phyloP scores from a whole-genome alignment of 2,329 filamentous ascomycete genomes.

The Penicillium sclerotiorum region DNA sequence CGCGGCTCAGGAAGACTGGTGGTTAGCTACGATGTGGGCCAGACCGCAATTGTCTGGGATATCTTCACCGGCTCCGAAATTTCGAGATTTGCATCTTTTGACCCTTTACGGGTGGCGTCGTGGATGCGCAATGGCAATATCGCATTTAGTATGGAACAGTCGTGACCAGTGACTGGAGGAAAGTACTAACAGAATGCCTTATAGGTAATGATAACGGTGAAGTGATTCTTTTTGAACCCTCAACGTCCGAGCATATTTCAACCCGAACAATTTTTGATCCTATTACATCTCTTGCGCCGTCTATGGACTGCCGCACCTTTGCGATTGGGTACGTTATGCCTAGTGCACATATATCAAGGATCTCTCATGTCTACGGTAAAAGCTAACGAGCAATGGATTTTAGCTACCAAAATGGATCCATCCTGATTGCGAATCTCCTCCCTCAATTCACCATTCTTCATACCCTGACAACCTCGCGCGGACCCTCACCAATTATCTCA shows the following conservation, averaged over 20 bases:
- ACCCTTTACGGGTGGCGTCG: slow-evolving; percentile 77
- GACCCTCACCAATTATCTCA: slow-evolving; percentile 83
- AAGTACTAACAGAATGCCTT: slow-evolving; percentile 13
- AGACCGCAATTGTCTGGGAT: slow-evolving; percentile 96
- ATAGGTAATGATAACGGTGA: slow-evolving; percentile 89
- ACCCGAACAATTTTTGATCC: slow-evolving; percentile 91
- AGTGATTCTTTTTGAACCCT: slow-evolving; percentile 91
- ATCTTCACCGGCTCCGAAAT: slow-evolving; percentile 88
- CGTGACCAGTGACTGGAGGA: neutral
- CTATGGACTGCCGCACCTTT: slow-evolving; percentile 88
- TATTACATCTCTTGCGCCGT: slow-evolving; percentile 89
- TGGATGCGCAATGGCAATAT: slow-evolving; percentile 99
- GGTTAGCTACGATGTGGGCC: slow-evolving; percentile 88
- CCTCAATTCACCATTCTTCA: slow-evolving; percentile 93
- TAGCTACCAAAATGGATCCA: slow-evolving; percentile 93
- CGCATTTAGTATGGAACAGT: slow-evolving; percentile 74
- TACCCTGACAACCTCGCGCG: slow-evolving; percentile 80
- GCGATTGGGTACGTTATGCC: slow-evolving; percentile 76
- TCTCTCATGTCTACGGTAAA: neutral
- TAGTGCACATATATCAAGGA: neutral
- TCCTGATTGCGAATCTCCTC: slow-evolving; percentile 84
- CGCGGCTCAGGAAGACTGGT: slow-evolving; percentile 80
- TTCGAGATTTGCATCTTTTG: slow-evolving; percentile 88
- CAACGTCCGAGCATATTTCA: slow-evolving; percentile 89
- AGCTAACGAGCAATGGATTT: neutral